Base-by-base conservation (phyloP, 1,139 yeast genomes). In the Saccharomyces uvarum region DNA sequence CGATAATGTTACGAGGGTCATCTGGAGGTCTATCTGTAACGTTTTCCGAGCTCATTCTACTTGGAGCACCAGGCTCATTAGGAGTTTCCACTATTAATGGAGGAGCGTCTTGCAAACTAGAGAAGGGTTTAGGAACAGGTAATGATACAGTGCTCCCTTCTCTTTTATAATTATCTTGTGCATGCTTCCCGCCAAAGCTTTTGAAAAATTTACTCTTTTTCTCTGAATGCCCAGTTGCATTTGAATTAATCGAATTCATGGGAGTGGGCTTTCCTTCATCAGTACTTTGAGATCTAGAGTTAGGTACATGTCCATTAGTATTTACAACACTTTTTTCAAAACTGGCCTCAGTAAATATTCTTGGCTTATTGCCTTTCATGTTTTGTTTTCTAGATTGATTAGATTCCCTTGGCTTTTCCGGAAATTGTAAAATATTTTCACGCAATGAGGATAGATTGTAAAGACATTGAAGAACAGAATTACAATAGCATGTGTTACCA, bases 401-500 rank as follows among this genome's bases (percentile, higher is more conserved):
- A 2, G 56, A 48, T 0, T 53, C 49, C 1, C 62, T 59, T 41
- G 65, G 68, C 47, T 72, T 62, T 2, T 54, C 54, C 2, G 83
- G 82, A 57, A 75, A 74, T 21, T 70, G 47, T 19, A 82, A 66
- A 5, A 90, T 73, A 51, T 78, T 77, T 24, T 76, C 73, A 49
- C 97, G 77, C 64, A 90, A 88, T 24, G 76, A 77, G 50, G 79
- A 80, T 1, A 90, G 79, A 68, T 85, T 84, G 73, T 81, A 90
- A 31, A 90, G 77, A 61, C 95, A 88, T 69, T 90, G 97, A 19
- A 90, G 73, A 27, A 91, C 86, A 11, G 96, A 87, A 65, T 91
- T 90, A 70, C 96, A 88, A 70, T 91, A 90, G 71, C 97, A 89
- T 0, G 95, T 89, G 69, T 86, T 84, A 1, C 97, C 96, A 68